Conservation (phyloP, 2,329 filamentous ascomycete genomes). For the Alternaria brassicicola region DNA sequence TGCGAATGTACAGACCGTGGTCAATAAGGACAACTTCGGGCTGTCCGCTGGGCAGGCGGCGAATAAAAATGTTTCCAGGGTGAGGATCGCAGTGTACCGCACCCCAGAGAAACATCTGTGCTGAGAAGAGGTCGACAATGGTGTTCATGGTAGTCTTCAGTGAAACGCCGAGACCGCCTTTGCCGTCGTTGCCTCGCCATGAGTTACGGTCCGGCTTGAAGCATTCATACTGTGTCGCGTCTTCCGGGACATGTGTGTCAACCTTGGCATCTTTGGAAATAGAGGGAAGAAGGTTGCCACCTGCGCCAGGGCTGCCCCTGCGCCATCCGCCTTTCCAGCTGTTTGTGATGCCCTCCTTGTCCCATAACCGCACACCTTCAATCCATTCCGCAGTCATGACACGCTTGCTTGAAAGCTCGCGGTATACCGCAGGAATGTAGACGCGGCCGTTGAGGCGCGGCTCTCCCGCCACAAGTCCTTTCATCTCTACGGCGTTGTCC, state of each 20-base stretch:
- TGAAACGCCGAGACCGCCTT: slow-evolving; percentile 82
- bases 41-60: slow-evolving; percentile 78
- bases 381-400: slow-evolving; percentile 98
- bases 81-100: slow-evolving; percentile 96
- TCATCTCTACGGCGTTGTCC: slow-evolving; percentile 84
- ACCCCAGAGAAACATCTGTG: slow-evolving; percentile 97
- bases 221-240: slow-evolving; percentile 56
- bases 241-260: slow-evolving; percentile 37
- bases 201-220: slow-evolving; percentile 80
- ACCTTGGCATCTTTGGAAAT: slow-evolving; percentile 44
- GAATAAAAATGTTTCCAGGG: slow-evolving; percentile 95
- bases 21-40: slow-evolving; percentile 95
- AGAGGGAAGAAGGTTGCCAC: slow-evolving; percentile 66
- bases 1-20: slow-evolving; percentile 93
- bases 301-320: slow-evolving; percentile 77
- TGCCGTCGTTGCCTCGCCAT: slow-evolving; percentile 75
- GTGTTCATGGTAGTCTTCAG: slow-evolving; percentile 91
- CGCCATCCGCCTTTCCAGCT: slow-evolving; percentile 80
- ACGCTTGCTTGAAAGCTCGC: slow-evolving; percentile 79
- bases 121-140: slow-evolving; percentile 95
- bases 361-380: slow-evolving; percentile 90
- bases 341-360: slow-evolving; percentile 78
- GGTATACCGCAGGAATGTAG: slow-evolving; percentile 85
- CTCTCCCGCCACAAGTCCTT: slow-evolving; percentile 74
- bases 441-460: slow-evolving; percentile 77